A percentile compares a stretch with the other conserved stretches of the same genome.
Evolutionary conservation across 1,284 basidiomycete species (phyloP).

Genomic region (Calocybe gambosa): DNA sequence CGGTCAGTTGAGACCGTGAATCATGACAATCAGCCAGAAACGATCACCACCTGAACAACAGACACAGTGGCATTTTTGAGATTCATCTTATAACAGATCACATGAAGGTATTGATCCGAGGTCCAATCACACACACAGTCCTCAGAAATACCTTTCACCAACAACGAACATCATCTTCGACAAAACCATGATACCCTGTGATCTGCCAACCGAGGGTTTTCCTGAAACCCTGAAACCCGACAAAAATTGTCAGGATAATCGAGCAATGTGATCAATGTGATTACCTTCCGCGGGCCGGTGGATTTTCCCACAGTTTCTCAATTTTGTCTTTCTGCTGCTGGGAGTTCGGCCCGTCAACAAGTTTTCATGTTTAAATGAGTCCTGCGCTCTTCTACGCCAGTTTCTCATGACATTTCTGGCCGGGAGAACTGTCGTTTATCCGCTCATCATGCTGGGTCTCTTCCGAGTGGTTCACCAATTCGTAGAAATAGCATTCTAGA

Average conservation of each 20-base stretch:
- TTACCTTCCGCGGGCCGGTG: background rate
- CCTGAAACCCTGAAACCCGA: background rate
- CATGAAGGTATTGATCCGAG: too few relatives aligned
- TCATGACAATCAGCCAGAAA: too few relatives aligned
- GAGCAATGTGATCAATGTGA: background rate
- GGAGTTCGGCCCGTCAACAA: background rate
- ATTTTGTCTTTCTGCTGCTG: background rate
- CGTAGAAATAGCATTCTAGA: conserved; percentile 7
- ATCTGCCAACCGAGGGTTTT: conserved; percentile 22
- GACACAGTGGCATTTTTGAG: too few relatives aligned
- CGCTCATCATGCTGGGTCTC: background rate
- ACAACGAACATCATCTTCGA: too few relatives aligned
- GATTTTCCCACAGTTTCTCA: background rate
- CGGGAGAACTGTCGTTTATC: conserved; percentile 5
- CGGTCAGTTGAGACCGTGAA: too few relatives aligned
- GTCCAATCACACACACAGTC: too few relatives aligned
- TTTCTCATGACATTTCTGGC: conserved; percentile 4
- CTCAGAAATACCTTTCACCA: too few relatives aligned
- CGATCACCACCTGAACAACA: too few relatives aligned
- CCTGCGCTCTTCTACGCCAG: conserved; percentile 7
- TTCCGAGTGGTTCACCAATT: background rate
- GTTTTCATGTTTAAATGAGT: background rate
- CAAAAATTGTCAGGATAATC: background rate
- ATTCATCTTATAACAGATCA: too few relatives aligned
- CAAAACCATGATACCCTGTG: too few relatives aligned